Percentiles rank a stretch among this genome's conserved stretches.
phyloP scores from a whole-genome alignment of 2,329 filamentous ascomycete genomes.

The Beauveria asiatica region DNA sequence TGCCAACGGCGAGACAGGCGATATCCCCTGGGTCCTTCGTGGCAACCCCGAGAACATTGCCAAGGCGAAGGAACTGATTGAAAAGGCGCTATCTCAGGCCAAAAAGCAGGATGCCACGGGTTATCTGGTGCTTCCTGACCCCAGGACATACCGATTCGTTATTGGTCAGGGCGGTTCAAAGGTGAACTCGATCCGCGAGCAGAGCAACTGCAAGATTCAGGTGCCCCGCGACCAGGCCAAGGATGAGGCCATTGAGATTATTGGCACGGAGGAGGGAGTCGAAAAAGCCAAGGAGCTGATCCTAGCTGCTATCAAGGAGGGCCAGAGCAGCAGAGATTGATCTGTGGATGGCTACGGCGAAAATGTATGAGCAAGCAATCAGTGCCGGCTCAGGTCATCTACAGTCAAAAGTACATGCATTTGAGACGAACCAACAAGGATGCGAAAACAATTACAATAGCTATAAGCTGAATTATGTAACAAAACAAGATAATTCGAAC shows the following conservation, averaged over 20 bases:
- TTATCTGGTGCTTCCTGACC: slow-evolving; percentile 84
- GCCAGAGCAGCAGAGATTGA: slow-evolving; percentile 23
- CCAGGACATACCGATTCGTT: slow-evolving; percentile 79
- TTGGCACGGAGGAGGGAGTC: slow-evolving; percentile 68
- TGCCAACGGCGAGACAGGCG: slow-evolving; percentile 52
- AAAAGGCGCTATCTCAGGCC: slow-evolving; percentile 64
- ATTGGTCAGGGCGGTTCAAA: slow-evolving; percentile 83
- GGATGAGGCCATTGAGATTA: slow-evolving; percentile 82
- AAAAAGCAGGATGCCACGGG: slow-evolving; percentile 65
- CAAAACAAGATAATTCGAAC: not conserved
- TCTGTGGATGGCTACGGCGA: not conserved
- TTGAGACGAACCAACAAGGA: not conserved
- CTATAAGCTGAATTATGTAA: not conserved
- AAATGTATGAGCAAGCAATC: not conserved
- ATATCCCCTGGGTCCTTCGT: slow-evolving; percentile 84
- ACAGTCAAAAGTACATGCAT: not conserved
- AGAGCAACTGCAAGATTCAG: slow-evolving; percentile 88
- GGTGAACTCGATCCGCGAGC: slow-evolving; percentile 86
- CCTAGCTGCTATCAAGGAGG: slow-evolving; percentile 68
- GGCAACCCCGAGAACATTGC: slow-evolving; percentile 70
- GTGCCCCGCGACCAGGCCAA: slow-evolving; percentile 73
- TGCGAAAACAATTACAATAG: not conserved
- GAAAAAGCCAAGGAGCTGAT: slow-evolving; percentile 87
- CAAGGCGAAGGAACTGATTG: slow-evolving; percentile 70
- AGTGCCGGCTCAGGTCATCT: not conserved